phyloP scores from a whole-genome alignment of 805 yeast species.

The Wickerhamiella brachini region DNA sequence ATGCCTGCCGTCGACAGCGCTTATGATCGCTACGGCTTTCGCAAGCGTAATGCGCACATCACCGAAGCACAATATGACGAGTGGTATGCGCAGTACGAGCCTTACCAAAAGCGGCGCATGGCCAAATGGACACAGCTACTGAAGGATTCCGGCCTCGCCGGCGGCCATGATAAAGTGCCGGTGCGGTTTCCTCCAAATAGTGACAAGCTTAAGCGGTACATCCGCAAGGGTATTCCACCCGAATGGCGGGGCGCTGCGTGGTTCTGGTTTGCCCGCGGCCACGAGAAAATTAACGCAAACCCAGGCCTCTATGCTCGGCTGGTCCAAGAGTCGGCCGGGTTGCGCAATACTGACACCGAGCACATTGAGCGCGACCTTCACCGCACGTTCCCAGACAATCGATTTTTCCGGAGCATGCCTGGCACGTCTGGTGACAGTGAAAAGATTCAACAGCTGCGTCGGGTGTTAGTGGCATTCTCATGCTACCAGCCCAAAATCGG shows the following conservation, averaged over 20 bases:
- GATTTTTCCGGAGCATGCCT: slow-evolving; percentile 55
- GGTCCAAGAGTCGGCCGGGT: slow-evolving; percentile 39
- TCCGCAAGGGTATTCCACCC: slow-evolving; percentile 88
- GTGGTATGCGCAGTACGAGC: slow-evolving; percentile 65
- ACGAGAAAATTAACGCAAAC: slow-evolving; percentile 53
- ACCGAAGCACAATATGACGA: slow-evolving; percentile 43
- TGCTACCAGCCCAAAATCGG: slow-evolving; percentile 81
- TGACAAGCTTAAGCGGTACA: slow-evolving; percentile 45
- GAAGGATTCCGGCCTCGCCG: slow-evolving; percentile 49
- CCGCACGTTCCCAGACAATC: slow-evolving; percentile 90
- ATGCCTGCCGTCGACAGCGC: slow-evolving; percentile 5
- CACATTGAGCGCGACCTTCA: slow-evolving; percentile 88
- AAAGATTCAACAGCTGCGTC: slow-evolving; percentile 54
- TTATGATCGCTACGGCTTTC: slow-evolving; percentile 76
- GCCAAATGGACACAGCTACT: slow-evolving; percentile 63
- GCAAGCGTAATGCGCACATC: slow-evolving; percentile 44
- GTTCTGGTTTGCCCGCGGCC: slow-evolving; percentile 88
- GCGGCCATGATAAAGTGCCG: slow-evolving; percentile 28
- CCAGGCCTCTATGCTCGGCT: slow-evolving; percentile 61
- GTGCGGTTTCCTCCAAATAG: slow-evolving; percentile 24
- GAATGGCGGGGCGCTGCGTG: slow-evolving; percentile 97
- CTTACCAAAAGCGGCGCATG: slow-evolving; percentile 49
- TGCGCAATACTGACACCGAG: slow-evolving; percentile 66
- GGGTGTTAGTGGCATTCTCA: slow-evolving; percentile 76
- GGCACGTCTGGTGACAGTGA: not conserved